phyloP scores from a whole-genome alignment of 768 basidiomycete genomes.

The Ramaria sp. region DNA sequence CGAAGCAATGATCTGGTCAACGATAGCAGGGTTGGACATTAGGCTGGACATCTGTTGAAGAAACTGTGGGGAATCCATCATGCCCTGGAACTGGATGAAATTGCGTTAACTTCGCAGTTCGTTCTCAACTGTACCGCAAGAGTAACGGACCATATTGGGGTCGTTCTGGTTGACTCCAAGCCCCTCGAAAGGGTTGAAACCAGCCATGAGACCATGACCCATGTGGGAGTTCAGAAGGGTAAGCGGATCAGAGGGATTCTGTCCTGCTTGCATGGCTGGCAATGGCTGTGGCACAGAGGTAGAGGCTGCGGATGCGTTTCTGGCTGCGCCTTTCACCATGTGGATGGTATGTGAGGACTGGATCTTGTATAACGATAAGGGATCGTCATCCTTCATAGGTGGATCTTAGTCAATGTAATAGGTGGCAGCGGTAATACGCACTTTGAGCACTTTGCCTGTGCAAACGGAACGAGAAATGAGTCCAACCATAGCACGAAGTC shows the following conservation, averaged over 20 bases:
- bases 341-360: constrained; percentile 82
- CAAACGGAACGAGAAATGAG: background rate
- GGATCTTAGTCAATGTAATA: constrained; percentile 1
- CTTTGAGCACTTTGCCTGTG: constrained; percentile 66
- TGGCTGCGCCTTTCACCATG: constrained; percentile 82
- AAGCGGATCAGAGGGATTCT: constrained; percentile 80
- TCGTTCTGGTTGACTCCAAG: constrained; percentile 89
- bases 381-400: constrained; percentile 62
- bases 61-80: constrained; percentile 82
- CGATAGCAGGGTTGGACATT: constrained; percentile 80
- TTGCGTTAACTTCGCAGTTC: background rate
- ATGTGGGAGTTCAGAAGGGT: constrained; percentile 71
- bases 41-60: constrained; percentile 78
- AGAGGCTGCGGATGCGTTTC: constrained; percentile 28
- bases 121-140: background rate
- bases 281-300: constrained; percentile 40
- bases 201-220: constrained; percentile 72
- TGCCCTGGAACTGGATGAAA: constrained; percentile 52
- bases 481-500: background rate
- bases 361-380: constrained; percentile 79
- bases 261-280: constrained; percentile 85
- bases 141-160: constrained; percentile 73
- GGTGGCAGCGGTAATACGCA: constrained; percentile 17
- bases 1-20: constrained; percentile 74
- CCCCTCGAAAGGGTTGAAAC: constrained; percentile 85